Base-by-base conservation (phyloP, 192 early-diverging fungal species). In the Coemansia sp. region DNA sequence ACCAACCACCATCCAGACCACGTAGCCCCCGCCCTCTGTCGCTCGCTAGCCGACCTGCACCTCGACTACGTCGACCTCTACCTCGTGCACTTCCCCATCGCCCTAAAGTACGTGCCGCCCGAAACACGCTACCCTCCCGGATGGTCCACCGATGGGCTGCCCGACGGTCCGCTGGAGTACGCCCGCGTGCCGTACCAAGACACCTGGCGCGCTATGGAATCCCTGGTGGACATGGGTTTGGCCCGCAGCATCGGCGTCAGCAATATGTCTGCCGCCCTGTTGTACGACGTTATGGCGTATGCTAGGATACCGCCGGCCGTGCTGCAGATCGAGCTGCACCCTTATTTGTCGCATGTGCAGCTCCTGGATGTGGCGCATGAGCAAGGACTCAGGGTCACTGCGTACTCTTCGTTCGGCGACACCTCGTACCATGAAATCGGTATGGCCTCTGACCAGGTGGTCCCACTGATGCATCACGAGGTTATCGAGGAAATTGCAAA, bases 321-420 rank as follows among this genome's bases (percentile, higher is more conserved):
- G 17, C 87, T 90, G 71, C 92, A 96, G 71, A 82, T 94, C 48
- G 93, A 96, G 62, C 53, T 91, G 40, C 89, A 93, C 67, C 90
- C 90, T 1, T 80, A 73, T 17, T 19, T 80, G 40, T 47, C 55
- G 22, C 66, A 93, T 71, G 65, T 69, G 58, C 83, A 88, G 54
- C 81, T 94, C 1, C 58, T 93, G 4, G 87, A 87, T 2, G 87
- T 81, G 70, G 85, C 83, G 47, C 69, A 78, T 7, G 38, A 71
- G 23, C 79, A 94, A 60, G 82, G 82, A 5, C 91, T 96, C 22
- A 80, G 81, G 8, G 41, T 92, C 7, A 86, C 88, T 13, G 93
- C 92, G 14, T 94, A 91, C 79, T 90, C 87, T 33, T 91, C 93
- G n/a, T 81, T 94, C 9, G 92, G 91, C 9, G 77, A 67, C 9